Evolutionary conservation across 345 rosid genomes (phyloP).

Genomic region (Lepidium africanum): DNA sequence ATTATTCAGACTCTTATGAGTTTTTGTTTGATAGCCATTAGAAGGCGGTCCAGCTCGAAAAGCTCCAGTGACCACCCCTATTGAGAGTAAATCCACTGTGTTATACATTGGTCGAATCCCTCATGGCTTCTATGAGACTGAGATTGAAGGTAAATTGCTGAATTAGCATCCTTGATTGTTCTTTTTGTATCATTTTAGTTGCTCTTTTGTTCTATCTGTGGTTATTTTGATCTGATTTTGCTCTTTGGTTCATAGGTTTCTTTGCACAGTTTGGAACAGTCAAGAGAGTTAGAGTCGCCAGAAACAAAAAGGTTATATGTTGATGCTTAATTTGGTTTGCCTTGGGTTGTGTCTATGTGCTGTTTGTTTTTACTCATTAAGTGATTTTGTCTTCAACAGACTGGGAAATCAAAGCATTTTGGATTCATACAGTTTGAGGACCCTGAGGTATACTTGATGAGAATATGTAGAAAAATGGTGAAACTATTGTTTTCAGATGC

Average conservation of each 20-base stretch:
- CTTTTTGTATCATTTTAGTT: background rate
- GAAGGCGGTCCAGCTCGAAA: slow-evolving; percentile 68
- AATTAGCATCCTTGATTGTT: background rate
- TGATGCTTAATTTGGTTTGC: background rate
- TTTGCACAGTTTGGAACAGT: slow-evolving; percentile 78
- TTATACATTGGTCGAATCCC: slow-evolving; percentile 85
- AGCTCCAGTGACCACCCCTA: slow-evolving; percentile 34
- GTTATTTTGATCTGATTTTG: background rate
- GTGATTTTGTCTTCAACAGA: slow-evolving; percentile 38
- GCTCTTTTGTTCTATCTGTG: background rate
- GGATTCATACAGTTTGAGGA: slow-evolving; percentile 81
- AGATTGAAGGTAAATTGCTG: slow-evolving; percentile 62
- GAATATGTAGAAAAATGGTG: background rate
- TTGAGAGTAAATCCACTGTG: slow-evolving; percentile 43
- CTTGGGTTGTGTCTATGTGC: background rate
- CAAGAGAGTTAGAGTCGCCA: slow-evolving; percentile 71
- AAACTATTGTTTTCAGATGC: background rate
- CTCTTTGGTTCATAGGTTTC: slow-evolving; percentile 38
- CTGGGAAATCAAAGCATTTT: slow-evolving; percentile 90
- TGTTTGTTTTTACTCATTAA: background rate
- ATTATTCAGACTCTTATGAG: background rate
- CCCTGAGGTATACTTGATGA: slow-evolving; percentile 52
- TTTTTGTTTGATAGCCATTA: slow-evolving; percentile 42
- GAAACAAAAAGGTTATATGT: slow-evolving; percentile 68
- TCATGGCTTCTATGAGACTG: slow-evolving; percentile 86